Conservation (phyloP, 148 eudicot genomes). For the Chenopodium suecicum region DNA sequence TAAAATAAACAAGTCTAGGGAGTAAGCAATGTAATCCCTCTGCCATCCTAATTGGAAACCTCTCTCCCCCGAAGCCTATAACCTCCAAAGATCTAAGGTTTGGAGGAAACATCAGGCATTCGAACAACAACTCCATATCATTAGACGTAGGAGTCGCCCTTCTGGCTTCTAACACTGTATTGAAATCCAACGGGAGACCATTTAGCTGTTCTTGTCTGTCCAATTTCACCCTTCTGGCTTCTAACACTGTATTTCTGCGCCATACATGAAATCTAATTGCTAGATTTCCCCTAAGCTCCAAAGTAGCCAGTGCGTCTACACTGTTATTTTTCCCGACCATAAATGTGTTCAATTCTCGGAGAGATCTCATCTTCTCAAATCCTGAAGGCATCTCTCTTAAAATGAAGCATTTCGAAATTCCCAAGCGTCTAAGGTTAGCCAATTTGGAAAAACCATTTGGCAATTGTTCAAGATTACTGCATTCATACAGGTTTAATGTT, state of each 20-base stretch:
- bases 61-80: neutral
- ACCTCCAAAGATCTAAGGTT: neutral
- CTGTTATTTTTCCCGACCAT: neutral
- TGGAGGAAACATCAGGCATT: neutral
- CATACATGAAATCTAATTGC: neutral
- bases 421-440: slow-evolving; percentile 13
- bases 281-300: neutral
- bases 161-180: neutral
- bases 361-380: slow-evolving; percentile 8
- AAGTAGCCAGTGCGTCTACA: neutral
- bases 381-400: neutral
- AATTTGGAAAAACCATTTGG: slow-evolving; percentile 23
- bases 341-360: neutral
- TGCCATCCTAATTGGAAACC: neutral
- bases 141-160: neutral
- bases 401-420: neutral
- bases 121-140: neutral
- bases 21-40: neutral
- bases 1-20: neutral
- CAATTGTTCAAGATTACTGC: neutral
- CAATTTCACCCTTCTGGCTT: neutral
- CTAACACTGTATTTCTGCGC: neutral
- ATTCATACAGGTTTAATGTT: neutral
- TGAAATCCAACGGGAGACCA: no score
- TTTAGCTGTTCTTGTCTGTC: neutral